Percentiles rank a stretch among this genome's conserved stretches.
phyloP scores from a whole-genome alignment of 2,329 filamentous ascomycete species.

The Xylaria digitata region DNA sequence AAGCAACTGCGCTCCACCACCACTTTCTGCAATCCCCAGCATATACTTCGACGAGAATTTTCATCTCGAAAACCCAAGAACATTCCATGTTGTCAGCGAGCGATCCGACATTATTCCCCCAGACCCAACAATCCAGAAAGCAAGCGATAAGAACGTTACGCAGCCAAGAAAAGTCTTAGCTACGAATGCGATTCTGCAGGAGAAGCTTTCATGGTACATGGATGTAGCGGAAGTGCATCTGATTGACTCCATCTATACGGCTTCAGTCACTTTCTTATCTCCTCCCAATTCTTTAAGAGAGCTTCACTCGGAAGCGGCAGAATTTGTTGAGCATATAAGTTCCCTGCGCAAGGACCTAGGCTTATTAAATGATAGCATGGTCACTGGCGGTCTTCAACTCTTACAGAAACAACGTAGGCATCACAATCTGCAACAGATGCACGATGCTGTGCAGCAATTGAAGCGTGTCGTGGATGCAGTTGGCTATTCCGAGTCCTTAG shows the following conservation, averaged over 20 bases:
- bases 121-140: constrained; percentile 58
- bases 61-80: constrained; percentile 92
- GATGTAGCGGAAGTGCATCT: constrained; percentile 97
- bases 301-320: constrained; percentile 88
- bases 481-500: constrained; percentile 78
- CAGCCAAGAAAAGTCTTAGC: constrained; percentile 83
- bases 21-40: constrained; percentile 86
- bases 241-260: constrained; percentile 93
- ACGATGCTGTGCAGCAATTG: constrained; percentile 84
- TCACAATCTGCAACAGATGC: constrained; percentile 85
- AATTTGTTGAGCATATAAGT: constrained; percentile 88
- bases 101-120: constrained; percentile 88
- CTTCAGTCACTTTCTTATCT: constrained; percentile 95
- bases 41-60: constrained; percentile 97
- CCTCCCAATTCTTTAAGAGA: constrained; percentile 90
- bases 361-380: constrained; percentile 86
- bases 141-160: constrained; percentile 61
- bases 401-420: constrained; percentile 82
- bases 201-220: constrained; percentile 99
- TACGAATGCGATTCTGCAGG: constrained; percentile 95
- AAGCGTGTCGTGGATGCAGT: constrained; percentile 80
- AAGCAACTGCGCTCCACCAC: constrained; percentile 67
- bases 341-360: constrained; percentile 80
- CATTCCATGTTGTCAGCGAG: constrained; percentile 95
- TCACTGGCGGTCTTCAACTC: constrained; percentile 83